Conservation (phyloP, 1,284 basidiomycete species). For the Sporisorium reilianum region DNA sequence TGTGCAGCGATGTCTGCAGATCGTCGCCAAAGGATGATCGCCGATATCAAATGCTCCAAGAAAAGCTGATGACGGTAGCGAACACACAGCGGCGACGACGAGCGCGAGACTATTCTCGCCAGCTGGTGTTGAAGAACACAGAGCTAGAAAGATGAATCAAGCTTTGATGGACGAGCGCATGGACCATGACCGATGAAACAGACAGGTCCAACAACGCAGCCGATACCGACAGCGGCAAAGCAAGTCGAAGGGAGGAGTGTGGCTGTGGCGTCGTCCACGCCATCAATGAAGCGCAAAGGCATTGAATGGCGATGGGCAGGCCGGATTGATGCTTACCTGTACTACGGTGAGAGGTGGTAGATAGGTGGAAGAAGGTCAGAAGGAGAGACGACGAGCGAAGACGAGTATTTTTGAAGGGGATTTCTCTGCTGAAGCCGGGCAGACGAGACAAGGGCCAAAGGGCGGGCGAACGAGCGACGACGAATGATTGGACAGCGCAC, state of each 20-base stretch:
- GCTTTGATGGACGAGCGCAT: not conserved
- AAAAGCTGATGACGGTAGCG: not conserved
- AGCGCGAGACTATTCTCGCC: not conserved
- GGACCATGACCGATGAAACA: not conserved
- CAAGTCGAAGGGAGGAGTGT: not conserved
- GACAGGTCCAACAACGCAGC: not conserved
- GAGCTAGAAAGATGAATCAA: not conserved
- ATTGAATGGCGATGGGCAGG: not conserved
- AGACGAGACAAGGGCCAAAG: constrained; percentile 12
- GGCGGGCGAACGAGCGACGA: constrained; percentile 6
- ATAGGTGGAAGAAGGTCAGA: constrained; percentile 40
- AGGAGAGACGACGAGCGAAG: constrained; percentile 29
- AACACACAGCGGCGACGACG: not conserved
- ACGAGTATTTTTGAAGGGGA: constrained; percentile 43
- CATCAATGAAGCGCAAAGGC: not conserved
- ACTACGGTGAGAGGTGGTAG: constrained; percentile 50
- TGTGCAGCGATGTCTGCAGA: not conserved
- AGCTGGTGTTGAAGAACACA: not conserved
- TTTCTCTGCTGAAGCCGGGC: constrained; percentile 2
- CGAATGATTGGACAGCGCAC: constrained; percentile 12
- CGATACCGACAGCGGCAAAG: not conserved
- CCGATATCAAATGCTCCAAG: not conserved
- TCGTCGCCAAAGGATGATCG: not conserved
- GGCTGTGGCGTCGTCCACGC: not conserved
- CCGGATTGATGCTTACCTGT: constrained; percentile 43